These are phyloP conservation scores for Phytophthora capsici DNA, from an alignment of 352 stramenopile genomes.

Conservation along the genomic window DNA sequence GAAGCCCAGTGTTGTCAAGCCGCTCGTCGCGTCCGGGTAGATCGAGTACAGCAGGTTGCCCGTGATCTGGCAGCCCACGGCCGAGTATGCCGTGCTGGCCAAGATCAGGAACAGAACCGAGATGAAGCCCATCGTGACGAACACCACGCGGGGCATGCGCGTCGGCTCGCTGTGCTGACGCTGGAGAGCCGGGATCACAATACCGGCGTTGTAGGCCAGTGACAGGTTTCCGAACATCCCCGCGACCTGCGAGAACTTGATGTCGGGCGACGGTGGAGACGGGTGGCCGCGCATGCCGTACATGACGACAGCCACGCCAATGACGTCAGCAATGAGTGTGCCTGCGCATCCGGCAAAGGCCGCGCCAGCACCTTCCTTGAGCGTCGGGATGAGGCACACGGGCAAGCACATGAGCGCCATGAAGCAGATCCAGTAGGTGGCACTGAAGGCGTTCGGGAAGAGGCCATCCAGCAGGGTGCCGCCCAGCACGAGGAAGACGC, in stretches of 20 bases:
- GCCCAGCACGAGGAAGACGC: conserved; percentile 30
- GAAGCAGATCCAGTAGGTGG: conserved; percentile 45
- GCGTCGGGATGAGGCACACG: conserved; percentile 40
- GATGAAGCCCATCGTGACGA: conserved; percentile 44
- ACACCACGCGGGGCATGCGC: conserved; percentile 35
- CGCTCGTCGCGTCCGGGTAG: conserved; percentile 33
- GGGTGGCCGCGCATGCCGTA: conserved; percentile 30
- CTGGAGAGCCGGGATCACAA: conserved; percentile 24
- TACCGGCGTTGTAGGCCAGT: conserved; percentile 24
- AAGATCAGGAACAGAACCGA: conserved; percentile 43
- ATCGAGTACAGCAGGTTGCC: conserved; percentile 63
- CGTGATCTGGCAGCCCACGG: conserved; percentile 60
- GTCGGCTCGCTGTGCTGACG: conserved; percentile 30
- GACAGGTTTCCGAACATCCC: conserved; percentile 39
- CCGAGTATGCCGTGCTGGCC: conserved; percentile 44
- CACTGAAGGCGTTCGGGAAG: conserved; percentile 31
- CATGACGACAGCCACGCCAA: conserved; percentile 31
- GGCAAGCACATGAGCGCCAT: conserved; percentile 44
- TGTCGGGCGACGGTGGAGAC: conserved; percentile 22
- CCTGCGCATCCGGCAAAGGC: conserved; percentile 40
- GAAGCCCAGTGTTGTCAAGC: conserved; percentile 46
- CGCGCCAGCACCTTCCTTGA: conserved; percentile 36
- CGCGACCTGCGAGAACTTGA: conserved; percentile 41
- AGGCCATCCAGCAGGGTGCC: conserved; percentile 28
- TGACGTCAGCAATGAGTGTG: conserved; percentile 43